These are phyloP conservation scores for Withania somnifera DNA, from an alignment of 305 asterid genomes.

Conservation along the genomic window DNA sequence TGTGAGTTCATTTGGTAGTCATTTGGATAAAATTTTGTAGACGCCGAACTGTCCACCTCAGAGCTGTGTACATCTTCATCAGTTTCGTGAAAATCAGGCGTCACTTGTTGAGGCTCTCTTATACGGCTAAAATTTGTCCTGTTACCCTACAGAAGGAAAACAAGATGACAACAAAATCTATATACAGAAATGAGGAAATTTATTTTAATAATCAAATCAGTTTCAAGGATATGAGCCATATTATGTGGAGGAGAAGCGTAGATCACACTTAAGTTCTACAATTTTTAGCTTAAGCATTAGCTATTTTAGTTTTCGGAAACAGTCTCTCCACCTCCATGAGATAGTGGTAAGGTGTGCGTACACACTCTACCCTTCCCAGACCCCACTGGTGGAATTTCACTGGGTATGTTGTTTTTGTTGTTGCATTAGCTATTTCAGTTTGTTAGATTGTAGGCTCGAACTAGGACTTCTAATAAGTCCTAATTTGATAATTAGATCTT, in stretches of 20 bases:
- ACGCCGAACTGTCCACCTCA: conserved; percentile 41
- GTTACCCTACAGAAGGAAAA: conserved; percentile 48
- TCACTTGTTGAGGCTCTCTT: conserved; percentile 38
- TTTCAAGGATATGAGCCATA: not conserved
- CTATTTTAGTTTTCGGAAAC: not conserved
- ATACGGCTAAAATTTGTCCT: conserved; percentile 50
- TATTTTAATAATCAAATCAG: not conserved
- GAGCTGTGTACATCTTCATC: conserved; percentile 39
- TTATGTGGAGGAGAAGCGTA: not conserved
- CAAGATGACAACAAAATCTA: not conserved
- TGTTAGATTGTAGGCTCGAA: not conserved
- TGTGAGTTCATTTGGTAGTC: conserved; percentile 58
- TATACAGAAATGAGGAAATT: not conserved
- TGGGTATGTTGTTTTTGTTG: too few species aligned
- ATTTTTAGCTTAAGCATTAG: not conserved
- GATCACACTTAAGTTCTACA: not conserved
- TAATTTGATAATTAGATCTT: not conserved
- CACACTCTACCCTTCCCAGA: too few species aligned
- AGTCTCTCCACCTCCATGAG: too few species aligned
- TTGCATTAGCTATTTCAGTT: not conserved
- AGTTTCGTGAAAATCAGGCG: conserved; percentile 32
- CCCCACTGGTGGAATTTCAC: too few species aligned
- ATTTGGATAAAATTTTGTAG: conserved; percentile 45
- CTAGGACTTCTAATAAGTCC: not conserved
- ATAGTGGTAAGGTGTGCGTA: too few species aligned